Evolutionary conservation across 495 filamentous ascomycete species (phyloP).

Genomic region (Xylaria longipes): DNA sequence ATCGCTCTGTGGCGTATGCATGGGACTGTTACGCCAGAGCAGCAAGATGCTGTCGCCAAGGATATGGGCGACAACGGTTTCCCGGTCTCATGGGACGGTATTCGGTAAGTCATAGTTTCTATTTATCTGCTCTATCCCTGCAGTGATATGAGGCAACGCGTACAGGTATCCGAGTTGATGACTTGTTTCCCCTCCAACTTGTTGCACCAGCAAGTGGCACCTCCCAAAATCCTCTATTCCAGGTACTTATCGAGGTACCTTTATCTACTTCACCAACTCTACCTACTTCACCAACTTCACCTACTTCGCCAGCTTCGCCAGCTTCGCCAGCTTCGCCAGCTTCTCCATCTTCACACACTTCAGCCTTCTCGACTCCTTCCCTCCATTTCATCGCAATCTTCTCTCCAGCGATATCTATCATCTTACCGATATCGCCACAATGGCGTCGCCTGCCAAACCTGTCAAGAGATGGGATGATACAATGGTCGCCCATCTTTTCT

Average conservation of each 20-base stretch:
- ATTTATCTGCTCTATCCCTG: not conserved
- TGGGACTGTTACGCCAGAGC: slow-evolving; percentile 15
- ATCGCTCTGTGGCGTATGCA: slow-evolving; percentile 31
- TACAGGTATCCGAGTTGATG: not conserved
- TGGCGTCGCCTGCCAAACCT: slow-evolving; percentile 4
- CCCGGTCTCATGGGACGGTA: slow-evolving; percentile 40
- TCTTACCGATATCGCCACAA: not conserved
- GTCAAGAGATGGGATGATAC: slow-evolving; percentile 32
- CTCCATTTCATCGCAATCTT: not conserved
- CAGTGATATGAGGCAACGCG: slow-evolving; percentile 5
- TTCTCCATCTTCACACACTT: not conserved
- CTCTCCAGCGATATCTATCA: not conserved
- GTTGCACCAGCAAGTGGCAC: not conserved
- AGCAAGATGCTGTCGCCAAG: slow-evolving; percentile 35
- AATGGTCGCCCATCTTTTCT: slow-evolving; percentile 35
- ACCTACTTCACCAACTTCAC: not conserved
- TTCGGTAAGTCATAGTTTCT: slow-evolving; percentile 41
- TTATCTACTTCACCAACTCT: not conserved
- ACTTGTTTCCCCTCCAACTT: not conserved
- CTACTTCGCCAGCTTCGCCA: not conserved
- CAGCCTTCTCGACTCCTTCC: not conserved
- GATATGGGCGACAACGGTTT: slow-evolving; percentile 37
- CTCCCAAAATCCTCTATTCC: not conserved
- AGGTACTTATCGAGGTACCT: not conserved
- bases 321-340: not conserved